Base-by-base conservation (phyloP, 306 rosid genomes). In the Acacia acuminata region DNA sequence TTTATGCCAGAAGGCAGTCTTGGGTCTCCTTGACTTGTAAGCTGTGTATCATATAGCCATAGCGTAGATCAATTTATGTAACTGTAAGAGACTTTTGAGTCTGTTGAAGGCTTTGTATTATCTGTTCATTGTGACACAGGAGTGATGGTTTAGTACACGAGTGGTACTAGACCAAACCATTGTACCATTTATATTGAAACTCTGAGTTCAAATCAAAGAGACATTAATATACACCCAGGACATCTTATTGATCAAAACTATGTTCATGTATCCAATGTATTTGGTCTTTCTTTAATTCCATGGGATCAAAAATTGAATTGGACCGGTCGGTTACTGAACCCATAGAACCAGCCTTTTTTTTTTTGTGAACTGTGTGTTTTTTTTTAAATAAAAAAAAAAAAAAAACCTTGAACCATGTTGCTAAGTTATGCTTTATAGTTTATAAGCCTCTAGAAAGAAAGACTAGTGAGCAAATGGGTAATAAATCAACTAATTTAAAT, bases 41-140 rank as follows among this genome's bases (percentile, higher is more conserved):
- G 71, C 78, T 72, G 58, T 72, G 58, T 71, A 68, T 79, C 79
- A 32, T 53, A 44, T 36, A 72, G 68, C 56, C 79, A 60, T 80
- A 47, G 64, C 75, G 45, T 80, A 47, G 64, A 77, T 69, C 83
- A 71, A 48, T 36, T 38, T 58, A 50, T 60, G 86, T 67, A 82
- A 75, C 77, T 77, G 71, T 81, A 69, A 55, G 74, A 82, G 77
- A 75, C 78, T 81, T 83, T 71, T 44, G 58, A 69, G 68, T 85
- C 55, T 79, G 65, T 75, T 40, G 40, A 43, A 55, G 79, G 73
- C 64, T 58, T 71, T 56, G 79, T 77, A 80, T 55, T 3, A 77
- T 51, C 51, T 36, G 73, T 83, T 68, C 79, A 15, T 24, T 50
- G 79, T 45, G 79, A 80, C 32, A 71, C 42, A 44, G 76, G 68